Base-by-base conservation (phyloP, 2,329 filamentous ascomycete species). In the Aspergillus awamori region DNA sequence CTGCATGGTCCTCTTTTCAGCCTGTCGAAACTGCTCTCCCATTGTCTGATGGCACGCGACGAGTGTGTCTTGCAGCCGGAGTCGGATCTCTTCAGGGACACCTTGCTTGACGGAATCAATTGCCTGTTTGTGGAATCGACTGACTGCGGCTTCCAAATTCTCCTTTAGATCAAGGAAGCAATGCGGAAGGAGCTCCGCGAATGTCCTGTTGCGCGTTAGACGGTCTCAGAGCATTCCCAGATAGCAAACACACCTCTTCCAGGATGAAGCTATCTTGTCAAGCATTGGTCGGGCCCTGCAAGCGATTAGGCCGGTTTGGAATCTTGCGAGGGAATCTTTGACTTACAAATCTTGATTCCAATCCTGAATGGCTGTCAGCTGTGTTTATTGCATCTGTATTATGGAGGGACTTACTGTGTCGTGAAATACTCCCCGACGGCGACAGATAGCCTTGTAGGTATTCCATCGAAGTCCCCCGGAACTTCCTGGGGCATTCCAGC, bases 361-460 rank as follows among this genome's bases (percentile, higher is more conserved):
- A 71, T 71, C 26, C 80, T 80, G 24, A 3, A n/a, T 10, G 7
- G 3, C 15, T n/a, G 24, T 49, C 47, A 49, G 47, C 24, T n/a
- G 15, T n/a, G 26, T 28, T 24, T 8, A 33, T 11, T 8, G 15
- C 22, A 30, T 7, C 8, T 20, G 26, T 17, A 17, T 17, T 2
- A 30, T 7, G 10, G 28, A 15, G 13, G n/a, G 26, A 55, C 53
- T 45, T 20, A 43, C 53, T 3, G 5, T 33, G 2, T 22, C 13
- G 2, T 24, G 17, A 13, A 17, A 86, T 2, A 78, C 76, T 5
- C 83, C 86, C 57, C 80, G 66, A 48, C 84, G 78, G 43, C 82
- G 76, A 54, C 82, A 82, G 2, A 83, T 79, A 8, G 86, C 86
- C 70, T 82, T 84, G 65, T 87, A 88, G 0, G 86, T 87, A 2